Base-by-base conservation (phyloP, 225 moss, liverwort and hornwort genomes). In the Thuidium tamariscinum region DNA sequence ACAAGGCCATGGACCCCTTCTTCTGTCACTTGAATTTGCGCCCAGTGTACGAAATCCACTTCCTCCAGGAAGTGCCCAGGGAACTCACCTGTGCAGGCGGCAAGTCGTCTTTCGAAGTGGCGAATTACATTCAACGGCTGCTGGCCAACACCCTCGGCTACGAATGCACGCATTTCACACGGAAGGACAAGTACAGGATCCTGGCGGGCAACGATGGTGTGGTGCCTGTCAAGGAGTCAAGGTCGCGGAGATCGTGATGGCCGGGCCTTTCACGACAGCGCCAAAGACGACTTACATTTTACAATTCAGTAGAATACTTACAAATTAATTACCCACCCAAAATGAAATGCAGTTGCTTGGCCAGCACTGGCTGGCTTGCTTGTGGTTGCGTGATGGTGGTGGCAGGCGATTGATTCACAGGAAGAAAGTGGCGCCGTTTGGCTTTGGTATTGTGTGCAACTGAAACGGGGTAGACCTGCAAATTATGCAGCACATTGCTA, bases 1-100 rank as follows among this genome's bases (percentile, higher is more conserved):
- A 93, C 93, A 98, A 98, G 51, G 97, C 95, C 77, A 94, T 98
- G 95, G 97, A 98, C 63, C 95, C 97, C 1, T 98, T 98, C 90
- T 98, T 94, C 89, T 94, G 93, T 44, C 91, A 96, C 93, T 91
- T 94, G 91, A 96, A 97, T 42, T 93, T 90, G 5, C 83, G 93
- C 15, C 96, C 96, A 0, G 91, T 90, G 0, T 95, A 93, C 66
- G 96, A 95, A 48, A 90, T 97, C 7, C 94, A 89, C 34, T 97
- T 97, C 87, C 89, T 97, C 41, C 88, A 90, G 17, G 91, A 96
- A 82, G 55, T 97, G 19, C 97, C 96, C 1, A 23, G 56, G 16
- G 94, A 95, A 57, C 91, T 97, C 48, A 95, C 96, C 5, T 96
- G 95, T 34, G 85, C 89, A 10, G 96, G 92, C 1, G 95, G 97